phyloP scores from a whole-genome alignment of 2,329 filamentous ascomycete genomes.

The Penicillium sp. region DNA sequence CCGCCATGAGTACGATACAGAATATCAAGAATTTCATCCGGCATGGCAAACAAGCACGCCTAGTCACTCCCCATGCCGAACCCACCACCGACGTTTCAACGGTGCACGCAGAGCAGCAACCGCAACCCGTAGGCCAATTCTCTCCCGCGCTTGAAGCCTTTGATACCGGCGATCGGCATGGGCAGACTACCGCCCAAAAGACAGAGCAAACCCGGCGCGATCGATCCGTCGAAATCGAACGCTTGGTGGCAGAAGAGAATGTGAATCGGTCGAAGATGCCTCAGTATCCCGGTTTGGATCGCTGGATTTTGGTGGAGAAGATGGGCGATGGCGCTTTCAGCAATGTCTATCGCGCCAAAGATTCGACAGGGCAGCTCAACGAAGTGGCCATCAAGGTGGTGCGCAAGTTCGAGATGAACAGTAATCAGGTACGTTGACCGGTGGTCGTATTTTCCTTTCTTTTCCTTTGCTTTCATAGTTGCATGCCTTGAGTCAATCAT shows the following conservation, averaged over 20 bases:
- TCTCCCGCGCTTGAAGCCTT: constrained; percentile 60
- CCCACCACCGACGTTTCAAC: constrained; percentile 62
- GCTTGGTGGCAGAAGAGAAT: constrained; percentile 88
- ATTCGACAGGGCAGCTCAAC: constrained; percentile 66
- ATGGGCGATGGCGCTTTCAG: constrained; percentile 99
- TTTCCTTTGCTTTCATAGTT: constrained; percentile 30
- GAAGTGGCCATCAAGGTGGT: constrained; percentile 98
- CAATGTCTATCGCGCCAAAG: constrained; percentile 90
- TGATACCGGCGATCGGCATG: constrained; percentile 58
- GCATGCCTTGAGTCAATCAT: constrained; percentile 20
- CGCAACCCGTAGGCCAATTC: constrained; percentile 47
- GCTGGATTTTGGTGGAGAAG: constrained; percentile 87
- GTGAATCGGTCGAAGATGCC: constrained; percentile 83
- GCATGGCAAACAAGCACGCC: constrained; percentile 91
- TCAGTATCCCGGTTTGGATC: constrained; percentile 76
- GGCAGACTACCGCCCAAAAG: constrained; percentile 63
- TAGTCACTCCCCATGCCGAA: constrained; percentile 59
- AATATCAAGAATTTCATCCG: constrained; percentile 98
- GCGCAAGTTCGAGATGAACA: constrained; percentile 98
- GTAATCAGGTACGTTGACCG: constrained; percentile 77
- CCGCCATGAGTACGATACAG: constrained; percentile 71
- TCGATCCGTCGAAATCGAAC: constrained; percentile 67
- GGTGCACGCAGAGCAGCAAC: constrained; percentile 63
- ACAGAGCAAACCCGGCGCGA: constrained; percentile 57
- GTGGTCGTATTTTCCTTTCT: constrained; percentile 25